Evolutionary conservation across 805 yeast species (phyloP), one percentile per base, ranked within the genome.

Genomic region (Alloascoidea africana): DNA sequence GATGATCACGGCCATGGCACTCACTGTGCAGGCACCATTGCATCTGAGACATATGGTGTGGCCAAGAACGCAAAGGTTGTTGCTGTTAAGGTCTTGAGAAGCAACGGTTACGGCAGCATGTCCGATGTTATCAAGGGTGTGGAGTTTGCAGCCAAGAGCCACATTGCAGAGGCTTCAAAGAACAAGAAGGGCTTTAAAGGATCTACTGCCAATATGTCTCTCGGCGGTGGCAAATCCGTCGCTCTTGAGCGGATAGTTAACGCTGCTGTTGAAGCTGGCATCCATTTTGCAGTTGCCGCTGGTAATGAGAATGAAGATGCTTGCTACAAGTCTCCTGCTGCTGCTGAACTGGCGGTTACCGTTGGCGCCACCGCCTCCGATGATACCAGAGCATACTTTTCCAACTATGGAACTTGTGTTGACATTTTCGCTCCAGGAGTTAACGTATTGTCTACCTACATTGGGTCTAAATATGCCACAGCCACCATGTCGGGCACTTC

Each of bases 21-120:
- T 40, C 80, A 73, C 54, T 73, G 76, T 56, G 74, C 79, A 33
- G 80, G 80, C 50, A 73, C 77, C 39, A 73, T 73, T 49, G 78
- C 68, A 32, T 71, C 76, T 35, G 54, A 55, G 41, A 52, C 68
- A 38, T 73, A 70, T 47, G 80, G 80, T 51, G 68, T 73, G 38
- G 77, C 79, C 47, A 73, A 73, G 60, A 62, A 66, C 43, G 77
- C 70, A 38, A 58, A 66, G 27, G 55, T 73, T 44, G 75, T 68
- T 42, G 79, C 78, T 37, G 70, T 73, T 46, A 71, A 73, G 55
- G 80, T 73, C 3, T 62, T 73, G 55, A 63, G 73, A 50, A 62
- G 70, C 41, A 65, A 67, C 51, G 80, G 79, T 39, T 62, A 71
- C 18, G 79, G 79, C 39, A 53, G 71, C 40, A 70, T 69, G 67